Percentiles rank a stretch among this genome's conserved stretches.
phyloP scores from a whole-genome alignment of 768 basidiomycete species.

The Lanmaoa rubissima region DNA sequence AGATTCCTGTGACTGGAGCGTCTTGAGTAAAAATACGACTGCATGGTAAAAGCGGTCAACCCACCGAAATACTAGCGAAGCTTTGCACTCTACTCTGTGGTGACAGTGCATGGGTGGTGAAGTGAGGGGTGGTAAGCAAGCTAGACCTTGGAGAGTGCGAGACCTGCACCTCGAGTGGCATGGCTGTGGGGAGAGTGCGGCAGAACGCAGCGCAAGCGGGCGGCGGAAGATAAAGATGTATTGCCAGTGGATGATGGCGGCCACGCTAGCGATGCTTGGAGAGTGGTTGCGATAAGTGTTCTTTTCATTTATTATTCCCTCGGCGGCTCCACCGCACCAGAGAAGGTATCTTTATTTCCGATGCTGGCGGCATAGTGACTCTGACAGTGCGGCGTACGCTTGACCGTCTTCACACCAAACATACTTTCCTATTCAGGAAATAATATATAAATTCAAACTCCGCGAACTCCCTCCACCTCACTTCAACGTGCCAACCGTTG shows the following conservation, averaged over 20 bases:
- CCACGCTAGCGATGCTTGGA: neutral
- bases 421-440: neutral
- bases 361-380: neutral
- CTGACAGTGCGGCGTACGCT: too few relatives aligned
- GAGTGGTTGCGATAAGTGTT: neutral
- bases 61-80: slow-evolving; percentile 26
- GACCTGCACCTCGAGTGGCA: slow-evolving; percentile 9
- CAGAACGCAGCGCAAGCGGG: neutral
- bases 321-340: slow-evolving; percentile 1
- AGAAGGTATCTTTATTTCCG: slow-evolving; percentile 6
- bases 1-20: slow-evolving; percentile 24
- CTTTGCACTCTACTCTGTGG: slow-evolving; percentile 26
- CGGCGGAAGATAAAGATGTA: neutral
- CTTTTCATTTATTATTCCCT: neutral
- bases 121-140: slow-evolving; percentile 9
- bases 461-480: neutral
- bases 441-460: neutral
- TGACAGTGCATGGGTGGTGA: slow-evolving; percentile 8
- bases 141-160: slow-evolving; percentile 12
- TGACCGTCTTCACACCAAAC: too few relatives aligned
- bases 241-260: neutral
- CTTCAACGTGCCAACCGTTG: slow-evolving; percentile 3
- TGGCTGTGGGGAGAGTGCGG: slow-evolving; percentile 4
- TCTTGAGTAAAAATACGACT: neutral
- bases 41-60: neutral